phyloP scores from a whole-genome alignment of 345 rosid species.

The Dipteronia dyeriana region DNA sequence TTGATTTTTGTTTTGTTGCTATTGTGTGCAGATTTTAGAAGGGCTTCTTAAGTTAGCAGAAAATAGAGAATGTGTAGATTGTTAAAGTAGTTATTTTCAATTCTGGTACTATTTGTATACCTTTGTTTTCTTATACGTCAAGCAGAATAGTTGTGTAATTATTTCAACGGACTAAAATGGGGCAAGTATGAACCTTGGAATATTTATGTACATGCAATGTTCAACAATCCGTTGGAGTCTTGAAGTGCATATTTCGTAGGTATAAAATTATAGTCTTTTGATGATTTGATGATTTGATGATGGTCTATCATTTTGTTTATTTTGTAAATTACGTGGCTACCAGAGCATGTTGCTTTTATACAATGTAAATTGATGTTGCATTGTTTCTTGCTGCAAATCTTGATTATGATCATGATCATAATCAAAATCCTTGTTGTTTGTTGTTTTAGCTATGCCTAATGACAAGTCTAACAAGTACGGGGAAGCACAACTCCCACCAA shows the following conservation, averaged over 20 bases:
- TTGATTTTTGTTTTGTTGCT: neutral
- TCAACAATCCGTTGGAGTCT: slow-evolving; percentile 90
- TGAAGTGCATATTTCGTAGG: slow-evolving; percentile 96
- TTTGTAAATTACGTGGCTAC: slow-evolving; percentile 87
- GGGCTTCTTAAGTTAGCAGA: slow-evolving; percentile 54
- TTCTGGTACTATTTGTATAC: neutral
- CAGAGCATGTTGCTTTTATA: slow-evolving; percentile 83
- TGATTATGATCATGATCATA: too few relatives aligned
- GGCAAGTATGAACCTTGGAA: slow-evolving; percentile 97
- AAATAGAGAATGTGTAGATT: slow-evolving; percentile 61
- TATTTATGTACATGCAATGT: slow-evolving; percentile 95
- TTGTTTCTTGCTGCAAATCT: too few relatives aligned
- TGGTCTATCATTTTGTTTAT: slow-evolving; percentile 27
- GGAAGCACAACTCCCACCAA: too few relatives aligned
- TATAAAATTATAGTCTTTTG: slow-evolving; percentile 5
- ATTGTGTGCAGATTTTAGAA: slow-evolving; percentile 46
- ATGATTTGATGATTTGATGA: neutral
- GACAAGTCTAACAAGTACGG: too few relatives aligned
- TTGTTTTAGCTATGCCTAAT: too few relatives aligned
- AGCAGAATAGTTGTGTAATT: neutral
- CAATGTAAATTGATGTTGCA: slow-evolving; percentile 51
- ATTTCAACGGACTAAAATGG: too few relatives aligned
- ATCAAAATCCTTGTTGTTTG: too few relatives aligned
- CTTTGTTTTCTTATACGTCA: neutral
- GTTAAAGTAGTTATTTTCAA: slow-evolving; percentile 42